These are phyloP conservation scores for Neonectria neomacrospora DNA, from an alignment of 2,329 filamentous ascomycete genomes.

Conservation along the genomic window DNA sequence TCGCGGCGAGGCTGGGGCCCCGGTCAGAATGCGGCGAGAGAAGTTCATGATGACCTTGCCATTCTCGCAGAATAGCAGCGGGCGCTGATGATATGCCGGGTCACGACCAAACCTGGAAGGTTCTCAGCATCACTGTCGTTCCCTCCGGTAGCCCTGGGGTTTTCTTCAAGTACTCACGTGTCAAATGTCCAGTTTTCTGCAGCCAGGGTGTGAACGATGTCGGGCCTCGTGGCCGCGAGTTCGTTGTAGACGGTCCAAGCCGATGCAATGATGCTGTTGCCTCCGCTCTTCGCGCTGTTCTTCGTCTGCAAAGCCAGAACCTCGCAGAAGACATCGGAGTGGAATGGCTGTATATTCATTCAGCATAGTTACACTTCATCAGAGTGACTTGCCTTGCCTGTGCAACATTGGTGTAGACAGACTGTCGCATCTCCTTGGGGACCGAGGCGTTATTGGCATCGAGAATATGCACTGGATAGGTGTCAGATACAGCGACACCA, in stretches of 20 bases:
- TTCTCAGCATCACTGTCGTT: neutral
- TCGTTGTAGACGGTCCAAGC: slow-evolving; percentile 71
- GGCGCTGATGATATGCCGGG: slow-evolving; percentile 10
- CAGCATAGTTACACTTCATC: neutral
- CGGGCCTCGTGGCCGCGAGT: slow-evolving; percentile 65
- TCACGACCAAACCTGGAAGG: neutral
- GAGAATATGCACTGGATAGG: neutral
- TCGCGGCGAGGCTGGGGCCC: slow-evolving; percentile 51
- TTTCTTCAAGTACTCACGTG: slow-evolving; percentile 45
- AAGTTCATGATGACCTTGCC: slow-evolving; percentile 21
- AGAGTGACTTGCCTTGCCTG: neutral
- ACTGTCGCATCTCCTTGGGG: neutral
- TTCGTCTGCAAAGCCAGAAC: slow-evolving; percentile 17
- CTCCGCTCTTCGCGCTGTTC: neutral
- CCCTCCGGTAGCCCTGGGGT: neutral
- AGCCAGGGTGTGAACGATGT: slow-evolving; percentile 66
- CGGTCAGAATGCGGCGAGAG: slow-evolving; percentile 4
- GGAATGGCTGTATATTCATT: neutral
- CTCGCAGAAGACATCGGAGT: slow-evolving; percentile 1
- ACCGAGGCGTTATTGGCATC: neutral
- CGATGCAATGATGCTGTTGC: slow-evolving; percentile 64
- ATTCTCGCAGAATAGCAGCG: slow-evolving; percentile 10
- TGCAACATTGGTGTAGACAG: neutral
- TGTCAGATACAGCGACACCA: neutral
- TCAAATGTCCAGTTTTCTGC: slow-evolving; percentile 59